Percentiles rank a stretch among this genome's conserved stretches.
phyloP scores from a whole-genome alignment of 23 red algal species.

The Gracilaria domingensis region DNA sequence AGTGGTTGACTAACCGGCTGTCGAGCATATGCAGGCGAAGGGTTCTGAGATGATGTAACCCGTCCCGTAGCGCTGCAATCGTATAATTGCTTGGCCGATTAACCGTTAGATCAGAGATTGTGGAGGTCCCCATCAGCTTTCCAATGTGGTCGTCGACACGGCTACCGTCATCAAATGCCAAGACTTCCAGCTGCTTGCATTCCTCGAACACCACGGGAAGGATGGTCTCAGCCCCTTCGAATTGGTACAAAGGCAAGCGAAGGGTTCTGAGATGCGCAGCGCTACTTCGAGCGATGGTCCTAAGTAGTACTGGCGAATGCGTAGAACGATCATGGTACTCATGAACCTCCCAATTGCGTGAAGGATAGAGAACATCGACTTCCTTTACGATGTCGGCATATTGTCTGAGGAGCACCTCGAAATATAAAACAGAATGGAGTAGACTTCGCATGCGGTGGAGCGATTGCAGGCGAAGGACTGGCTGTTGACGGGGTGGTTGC shows the following conservation, averaged over 20 bases:
- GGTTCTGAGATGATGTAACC: neutral
- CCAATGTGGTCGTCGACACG: neutral
- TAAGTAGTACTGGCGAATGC: neutral
- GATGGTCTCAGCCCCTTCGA: neutral
- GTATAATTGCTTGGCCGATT: neutral
- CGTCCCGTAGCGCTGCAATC: neutral
- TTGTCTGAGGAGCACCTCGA: neutral
- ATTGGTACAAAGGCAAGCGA: neutral
- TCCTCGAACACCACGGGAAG: neutral
- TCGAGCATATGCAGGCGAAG: neutral
- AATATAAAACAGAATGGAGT: neutral
- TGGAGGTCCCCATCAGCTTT: neutral
- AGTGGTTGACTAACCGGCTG: neutral
- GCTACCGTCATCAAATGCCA: conserved; percentile 5
- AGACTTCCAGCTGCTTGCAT: neutral
- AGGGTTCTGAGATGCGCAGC: neutral
- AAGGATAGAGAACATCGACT: neutral
- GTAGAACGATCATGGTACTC: neutral
- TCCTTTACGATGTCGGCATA: neutral
- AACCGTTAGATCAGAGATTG: neutral
- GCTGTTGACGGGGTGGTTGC: neutral
- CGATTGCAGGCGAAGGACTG: neutral
- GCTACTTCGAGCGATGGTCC: neutral
- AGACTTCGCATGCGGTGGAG: neutral
- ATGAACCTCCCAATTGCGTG: neutral